Percentiles rank a stretch among this genome's conserved stretches.
These are phyloP conservation scores for Oidiodendron maius DNA, from an alignment of 495 filamentous ascomycete genomes.

Conservation along the genomic window DNA sequence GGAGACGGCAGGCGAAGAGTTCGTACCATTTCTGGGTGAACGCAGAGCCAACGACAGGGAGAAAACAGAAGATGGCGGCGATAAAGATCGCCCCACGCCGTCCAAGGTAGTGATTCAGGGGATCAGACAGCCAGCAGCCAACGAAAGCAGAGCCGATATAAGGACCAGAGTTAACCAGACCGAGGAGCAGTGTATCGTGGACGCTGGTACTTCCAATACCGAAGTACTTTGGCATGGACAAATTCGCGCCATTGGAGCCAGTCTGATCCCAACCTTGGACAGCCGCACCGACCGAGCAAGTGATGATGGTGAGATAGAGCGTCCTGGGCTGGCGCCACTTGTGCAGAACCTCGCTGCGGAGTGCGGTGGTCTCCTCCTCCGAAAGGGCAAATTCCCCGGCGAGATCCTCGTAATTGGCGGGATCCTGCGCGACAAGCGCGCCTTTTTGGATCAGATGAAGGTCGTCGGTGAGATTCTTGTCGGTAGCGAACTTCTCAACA, in stretches of 20 bases:
- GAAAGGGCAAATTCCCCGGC: slow-evolving; percentile 15
- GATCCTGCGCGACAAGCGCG: slow-evolving; percentile 62
- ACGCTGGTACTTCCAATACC: slow-evolving; percentile 18
- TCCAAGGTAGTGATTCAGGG: slow-evolving; percentile 59
- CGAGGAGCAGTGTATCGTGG: slow-evolving; percentile 51
- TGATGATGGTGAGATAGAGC: slow-evolving; percentile 61
- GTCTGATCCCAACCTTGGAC: slow-evolving; percentile 47
- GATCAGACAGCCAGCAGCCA: slow-evolving; percentile 66
- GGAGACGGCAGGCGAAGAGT: slow-evolving; percentile 54
- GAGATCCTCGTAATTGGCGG: slow-evolving; percentile 33
- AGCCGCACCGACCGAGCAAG: slow-evolving; percentile 58
- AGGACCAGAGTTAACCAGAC: slow-evolving; percentile 53
- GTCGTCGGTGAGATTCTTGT: slow-evolving; percentile 36
- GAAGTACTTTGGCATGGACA: slow-evolving; percentile 15
- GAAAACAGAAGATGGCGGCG: slow-evolving; percentile 26
- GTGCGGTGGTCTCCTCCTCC: slow-evolving; percentile 31
- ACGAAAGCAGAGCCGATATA: slow-evolving; percentile 33
- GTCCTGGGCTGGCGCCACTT: slow-evolving; percentile 68
- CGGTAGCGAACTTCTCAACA: neutral
- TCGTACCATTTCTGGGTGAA: slow-evolving; percentile 57
- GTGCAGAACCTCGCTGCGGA: slow-evolving; percentile 58
- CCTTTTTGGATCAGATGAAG: slow-evolving; percentile 66
- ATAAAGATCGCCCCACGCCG: slow-evolving; percentile 64
- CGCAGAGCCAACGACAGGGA: slow-evolving; percentile 56
- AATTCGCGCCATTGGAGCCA: slow-evolving; percentile 16